Conservation (phyloP, 768 basidiomycete genomes). For the Hygrophorus pudorinus region DNA sequence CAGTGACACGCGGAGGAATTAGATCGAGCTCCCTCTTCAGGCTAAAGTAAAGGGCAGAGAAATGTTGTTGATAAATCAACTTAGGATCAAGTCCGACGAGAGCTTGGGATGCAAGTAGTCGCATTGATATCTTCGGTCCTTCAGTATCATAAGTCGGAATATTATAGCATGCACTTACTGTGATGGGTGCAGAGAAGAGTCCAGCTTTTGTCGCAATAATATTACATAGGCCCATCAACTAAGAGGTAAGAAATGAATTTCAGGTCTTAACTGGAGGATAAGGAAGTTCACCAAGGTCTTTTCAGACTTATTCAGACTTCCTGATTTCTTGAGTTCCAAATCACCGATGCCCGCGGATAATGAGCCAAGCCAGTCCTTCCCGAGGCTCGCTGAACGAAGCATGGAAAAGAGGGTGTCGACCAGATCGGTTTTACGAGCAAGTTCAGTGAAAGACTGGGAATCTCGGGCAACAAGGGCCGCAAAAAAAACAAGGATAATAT, state of each 20-base stretch:
- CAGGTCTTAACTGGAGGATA: not conserved
- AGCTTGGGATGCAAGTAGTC: conserved; percentile 43
- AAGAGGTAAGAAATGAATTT: not conserved
- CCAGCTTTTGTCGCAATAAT: conserved; percentile 25
- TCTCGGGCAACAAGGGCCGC: conserved; percentile 55
- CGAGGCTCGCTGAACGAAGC: conserved; percentile 20
- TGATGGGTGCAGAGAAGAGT: not conserved
- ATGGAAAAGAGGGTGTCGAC: conserved; percentile 34
- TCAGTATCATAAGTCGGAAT: not conserved
- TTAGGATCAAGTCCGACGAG: conserved; percentile 34
- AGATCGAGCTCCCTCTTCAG: conserved; percentile 3
- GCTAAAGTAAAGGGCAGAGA: conserved; percentile 24
- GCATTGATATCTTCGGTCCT: conserved; percentile 34
- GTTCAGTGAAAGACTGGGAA: conserved; percentile 39
- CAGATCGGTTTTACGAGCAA: conserved; percentile 30
- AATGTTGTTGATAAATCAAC: conserved; percentile 23
- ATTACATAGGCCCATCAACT: conserved; percentile 21
- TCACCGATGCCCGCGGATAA: conserved; percentile 21
- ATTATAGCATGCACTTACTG: not conserved
- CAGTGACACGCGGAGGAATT: conserved; percentile 1
- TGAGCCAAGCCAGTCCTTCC: conserved; percentile 42
- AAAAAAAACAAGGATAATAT: conserved; percentile 53
- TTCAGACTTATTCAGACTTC: conserved; percentile 46
- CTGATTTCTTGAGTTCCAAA: conserved; percentile 37
- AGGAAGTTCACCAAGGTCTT: conserved; percentile 35